Conservation (phyloP, 148 eudicot species). For the Rhododendron mucronatum region DNA sequence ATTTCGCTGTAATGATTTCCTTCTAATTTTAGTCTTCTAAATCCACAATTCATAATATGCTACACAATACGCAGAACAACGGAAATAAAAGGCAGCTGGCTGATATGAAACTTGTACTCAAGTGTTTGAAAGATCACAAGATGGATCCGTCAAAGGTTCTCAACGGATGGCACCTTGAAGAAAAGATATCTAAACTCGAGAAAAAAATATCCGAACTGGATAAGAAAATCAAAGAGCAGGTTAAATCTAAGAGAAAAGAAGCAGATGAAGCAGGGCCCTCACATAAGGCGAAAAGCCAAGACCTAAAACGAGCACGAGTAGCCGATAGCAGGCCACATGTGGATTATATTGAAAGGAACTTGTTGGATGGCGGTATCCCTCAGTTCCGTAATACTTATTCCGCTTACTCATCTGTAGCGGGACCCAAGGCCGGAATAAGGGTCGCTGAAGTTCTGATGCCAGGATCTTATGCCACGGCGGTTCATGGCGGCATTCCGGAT, state of each 20-base stretch:
- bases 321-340: slow-evolving; percentile 13
- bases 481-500: slow-evolving; percentile 10
- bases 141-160: slow-evolving; percentile 30
- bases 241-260: slow-evolving; percentile 25
- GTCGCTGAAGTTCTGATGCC: slow-evolving; percentile 8
- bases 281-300: slow-evolving; percentile 23
- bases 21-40: background rate
- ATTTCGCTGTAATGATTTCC: background rate
- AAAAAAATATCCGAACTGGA: slow-evolving; percentile 28
- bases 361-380: slow-evolving; percentile 19
- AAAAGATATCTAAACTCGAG: slow-evolving; percentile 28
- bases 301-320: slow-evolving; percentile 26
- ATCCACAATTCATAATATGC: background rate
- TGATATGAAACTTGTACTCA: slow-evolving; percentile 32
- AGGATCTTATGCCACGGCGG: slow-evolving; percentile 9
- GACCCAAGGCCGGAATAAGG: slow-evolving; percentile 13
- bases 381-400: slow-evolving; percentile 13
- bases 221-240: slow-evolving; percentile 22
- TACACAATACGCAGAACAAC: slow-evolving; percentile 24
- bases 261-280: slow-evolving; percentile 26
- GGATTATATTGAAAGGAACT: background rate
- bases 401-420: slow-evolving; percentile 16
- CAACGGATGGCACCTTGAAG: slow-evolving; percentile 24
- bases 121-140: slow-evolving; percentile 35
- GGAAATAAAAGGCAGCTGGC: slow-evolving; percentile 31